Conservation (phyloP, 2,329 filamentous ascomycete genomes). For the Dothistroma pini region DNA sequence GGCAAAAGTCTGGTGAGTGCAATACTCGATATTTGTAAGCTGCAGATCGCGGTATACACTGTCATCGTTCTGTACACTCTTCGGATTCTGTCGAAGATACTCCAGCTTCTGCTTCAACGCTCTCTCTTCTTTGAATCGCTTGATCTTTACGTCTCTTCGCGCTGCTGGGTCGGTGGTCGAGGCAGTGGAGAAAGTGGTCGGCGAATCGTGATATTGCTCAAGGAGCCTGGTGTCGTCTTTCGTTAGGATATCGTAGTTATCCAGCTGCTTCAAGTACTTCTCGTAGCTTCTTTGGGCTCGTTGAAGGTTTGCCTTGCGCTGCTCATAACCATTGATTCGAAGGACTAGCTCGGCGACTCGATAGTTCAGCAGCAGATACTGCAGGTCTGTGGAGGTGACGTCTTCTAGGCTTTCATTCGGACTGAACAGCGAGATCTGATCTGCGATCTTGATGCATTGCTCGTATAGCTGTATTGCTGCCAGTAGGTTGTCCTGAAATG, state of each 20-base stretch:
- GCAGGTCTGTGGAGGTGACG: slow-evolving; percentile 75
- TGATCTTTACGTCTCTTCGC: slow-evolving; percentile 78
- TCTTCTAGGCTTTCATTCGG: slow-evolving; percentile 87
- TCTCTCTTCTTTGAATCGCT: slow-evolving; percentile 80
- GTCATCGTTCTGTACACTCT: slow-evolving; percentile 69
- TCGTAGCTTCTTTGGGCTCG: slow-evolving; percentile 70
- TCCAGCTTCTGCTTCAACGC: slow-evolving; percentile 79
- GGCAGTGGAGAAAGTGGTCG: slow-evolving; percentile 68
- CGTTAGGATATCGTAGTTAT: slow-evolving; percentile 72
- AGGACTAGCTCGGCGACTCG: slow-evolving; percentile 76
- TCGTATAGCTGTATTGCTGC: slow-evolving; percentile 68
- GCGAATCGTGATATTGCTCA: slow-evolving; percentile 68
- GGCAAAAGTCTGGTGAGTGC: slow-evolving; percentile 77
- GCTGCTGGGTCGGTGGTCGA: slow-evolving; percentile 63
- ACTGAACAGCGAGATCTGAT: slow-evolving; percentile 77
- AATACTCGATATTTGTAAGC: slow-evolving; percentile 69
- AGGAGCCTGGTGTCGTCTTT: slow-evolving; percentile 64
- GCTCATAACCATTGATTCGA: slow-evolving; percentile 58
- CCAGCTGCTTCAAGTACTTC: slow-evolving; percentile 69
- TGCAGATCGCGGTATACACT: slow-evolving; percentile 76
- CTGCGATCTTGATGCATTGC: slow-evolving; percentile 65
- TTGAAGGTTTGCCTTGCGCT: slow-evolving; percentile 59
- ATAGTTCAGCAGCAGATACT: slow-evolving; percentile 75
- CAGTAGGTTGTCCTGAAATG: slow-evolving; percentile 65
- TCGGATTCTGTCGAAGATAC: slow-evolving; percentile 58